Conservation (phyloP, 2,329 filamentous ascomycete species). For the Chaetomiaceae sp. region DNA sequence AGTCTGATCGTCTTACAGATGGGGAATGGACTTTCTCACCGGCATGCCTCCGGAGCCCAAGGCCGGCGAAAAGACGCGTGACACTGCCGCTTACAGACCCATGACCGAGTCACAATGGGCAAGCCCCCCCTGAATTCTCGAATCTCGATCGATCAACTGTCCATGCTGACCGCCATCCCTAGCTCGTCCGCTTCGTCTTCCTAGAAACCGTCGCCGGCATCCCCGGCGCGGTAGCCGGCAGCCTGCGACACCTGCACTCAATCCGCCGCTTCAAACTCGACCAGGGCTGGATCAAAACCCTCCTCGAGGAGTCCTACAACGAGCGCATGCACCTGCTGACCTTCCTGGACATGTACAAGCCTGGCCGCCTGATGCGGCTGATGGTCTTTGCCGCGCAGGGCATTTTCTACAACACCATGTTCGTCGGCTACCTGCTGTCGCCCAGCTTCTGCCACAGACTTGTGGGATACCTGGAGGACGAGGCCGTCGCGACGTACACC, state of each 20-base stretch:
- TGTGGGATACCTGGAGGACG: constrained; percentile 93
- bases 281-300: constrained; percentile 92
- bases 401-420: constrained; percentile 92
- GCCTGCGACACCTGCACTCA: constrained; percentile 82
- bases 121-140: constrained; percentile 27
- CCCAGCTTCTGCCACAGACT: constrained; percentile 89
- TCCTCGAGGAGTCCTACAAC: constrained; percentile 86
- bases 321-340: constrained; percentile 87
- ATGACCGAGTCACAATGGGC: constrained; percentile 82
- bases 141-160: too few relatives aligned
- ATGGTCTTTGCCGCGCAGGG: constrained; percentile 90
- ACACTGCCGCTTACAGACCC: constrained; percentile 49
- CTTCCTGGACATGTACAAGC: constrained; percentile 76
- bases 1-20: constrained; percentile 41
- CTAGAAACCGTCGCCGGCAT: constrained; percentile 91
- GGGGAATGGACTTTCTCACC: constrained; percentile 75
- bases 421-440: constrained; percentile 79
- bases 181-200: constrained; percentile 81
- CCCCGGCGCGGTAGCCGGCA: constrained; percentile 92
- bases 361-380: constrained; percentile 76
- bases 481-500: constrained; percentile 93
- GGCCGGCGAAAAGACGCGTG: constrained; percentile 48
- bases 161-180: neutral
- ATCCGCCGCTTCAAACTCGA: constrained; percentile 82
- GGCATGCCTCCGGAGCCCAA: constrained; percentile 69